These are phyloP conservation scores for Ogataea hybrid DNA, from an alignment of 1,139 yeast species.

Conservation along the genomic window DNA sequence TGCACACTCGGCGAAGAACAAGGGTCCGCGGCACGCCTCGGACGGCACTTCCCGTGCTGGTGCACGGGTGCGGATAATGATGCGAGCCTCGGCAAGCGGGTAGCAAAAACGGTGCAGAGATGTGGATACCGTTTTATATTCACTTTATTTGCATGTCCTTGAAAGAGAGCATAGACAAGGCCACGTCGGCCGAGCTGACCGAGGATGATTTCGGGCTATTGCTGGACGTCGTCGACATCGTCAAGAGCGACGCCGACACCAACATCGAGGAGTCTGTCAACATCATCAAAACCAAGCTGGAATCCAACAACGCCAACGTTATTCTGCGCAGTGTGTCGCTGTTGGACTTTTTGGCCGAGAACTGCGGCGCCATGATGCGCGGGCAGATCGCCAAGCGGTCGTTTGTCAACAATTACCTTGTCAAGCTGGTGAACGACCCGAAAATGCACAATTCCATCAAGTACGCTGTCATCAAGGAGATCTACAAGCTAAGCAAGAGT, in stretches of 20 bases:
- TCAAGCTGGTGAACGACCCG: slow-evolving; percentile 53
- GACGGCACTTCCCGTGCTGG: not conserved
- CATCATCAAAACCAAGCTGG: slow-evolving; percentile 51
- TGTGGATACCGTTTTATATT: not conserved
- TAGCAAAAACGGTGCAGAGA: not conserved
- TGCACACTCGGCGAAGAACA: not conserved
- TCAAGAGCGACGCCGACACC: slow-evolving; percentile 69
- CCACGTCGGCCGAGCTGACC: slow-evolving; percentile 84
- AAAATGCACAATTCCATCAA: slow-evolving; percentile 69
- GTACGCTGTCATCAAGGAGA: slow-evolving; percentile 59
- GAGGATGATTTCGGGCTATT: slow-evolving; percentile 85
- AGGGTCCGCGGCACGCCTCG: slow-evolving; percentile 3
- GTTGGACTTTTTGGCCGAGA: slow-evolving; percentile 78
- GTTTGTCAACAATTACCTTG: slow-evolving; percentile 54
- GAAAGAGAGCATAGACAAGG: slow-evolving; percentile 41
- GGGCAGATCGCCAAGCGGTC: slow-evolving; percentile 74
- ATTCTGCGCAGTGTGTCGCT: slow-evolving; percentile 71
- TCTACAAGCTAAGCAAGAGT: slow-evolving; percentile 58
- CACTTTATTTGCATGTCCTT: slow-evolving; percentile 14
- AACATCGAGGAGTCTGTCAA: slow-evolving; percentile 52
- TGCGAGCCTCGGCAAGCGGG: not conserved
- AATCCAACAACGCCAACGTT: slow-evolving; percentile 73
- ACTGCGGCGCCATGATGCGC: slow-evolving; percentile 86
- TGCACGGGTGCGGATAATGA: not conserved
- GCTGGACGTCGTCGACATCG: slow-evolving; percentile 79